Base-by-base conservation (phyloP, 2,329 filamentous ascomycete genomes). In the Blastomyces parvus region DNA sequence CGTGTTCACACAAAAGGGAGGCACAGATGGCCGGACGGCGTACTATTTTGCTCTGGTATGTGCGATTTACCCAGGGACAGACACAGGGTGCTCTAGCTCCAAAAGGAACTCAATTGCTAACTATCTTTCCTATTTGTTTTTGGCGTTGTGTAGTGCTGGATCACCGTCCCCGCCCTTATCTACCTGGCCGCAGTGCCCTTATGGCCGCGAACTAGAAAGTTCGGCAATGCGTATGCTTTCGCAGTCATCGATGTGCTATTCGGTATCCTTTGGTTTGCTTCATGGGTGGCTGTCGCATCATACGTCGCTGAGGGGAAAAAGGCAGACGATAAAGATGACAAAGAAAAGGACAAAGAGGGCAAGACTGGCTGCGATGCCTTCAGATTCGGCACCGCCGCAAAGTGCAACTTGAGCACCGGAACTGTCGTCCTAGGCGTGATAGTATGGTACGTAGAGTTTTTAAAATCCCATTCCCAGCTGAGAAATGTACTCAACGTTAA, bases 131-230 rank as follows among this genome's bases (percentile, higher is more conserved):
- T 48, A 46, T 38, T 56, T 14, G 48, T 48, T 52, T 38, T 56
- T 14, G 17, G 50, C 11, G 22, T 19, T n/a, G 38, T 25, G 33
- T 66, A 86, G 84, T 86, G 84, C 71, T 86, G 83, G 78, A 72
- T 86, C 66, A 81, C 80, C 52, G 77, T 84, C 52, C 84, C 84
- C 14, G 82, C 81, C 36, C 74, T 86, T 44, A 76, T 86, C 63
- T 87, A 86, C 71, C 81, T 85, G 62, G 78, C 81, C 56, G 83
- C 83, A 71, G 82, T 84, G 4, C 84, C 84, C 5, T 82, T 84
- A 76, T 86, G 83, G 81, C 79, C 80, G 30, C 81, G 84, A 66
- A 81, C 83, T 33, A 78, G 78, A 67, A 78, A 80, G 60, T 84
- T 86, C 69, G 81, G 82, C 63, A 85, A 85, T 68, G 81, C 82